Conservation (phyloP, 2,329 filamentous ascomycete genomes). For the Thermoascus crustaceus region DNA sequence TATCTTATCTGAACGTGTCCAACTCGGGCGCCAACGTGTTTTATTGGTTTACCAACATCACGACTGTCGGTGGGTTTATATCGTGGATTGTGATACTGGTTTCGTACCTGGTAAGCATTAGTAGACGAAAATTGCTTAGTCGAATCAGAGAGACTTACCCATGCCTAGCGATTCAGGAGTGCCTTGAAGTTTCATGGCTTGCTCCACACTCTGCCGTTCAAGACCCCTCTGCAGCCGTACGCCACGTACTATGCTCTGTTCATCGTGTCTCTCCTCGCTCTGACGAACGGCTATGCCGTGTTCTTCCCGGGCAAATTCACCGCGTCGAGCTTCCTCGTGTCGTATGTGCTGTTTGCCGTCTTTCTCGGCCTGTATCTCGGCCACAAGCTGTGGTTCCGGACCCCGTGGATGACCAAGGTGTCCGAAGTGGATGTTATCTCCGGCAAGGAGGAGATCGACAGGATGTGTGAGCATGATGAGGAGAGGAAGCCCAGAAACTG, state of each 20-base stretch:
- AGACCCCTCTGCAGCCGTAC: conserved; percentile 45
- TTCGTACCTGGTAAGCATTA: conserved; percentile 41
- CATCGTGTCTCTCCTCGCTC: conserved; percentile 41
- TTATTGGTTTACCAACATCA: conserved; percentile 35
- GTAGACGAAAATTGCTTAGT: too few relatives aligned
- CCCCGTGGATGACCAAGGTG: conserved; percentile 23
- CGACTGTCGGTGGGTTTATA: conserved; percentile 30
- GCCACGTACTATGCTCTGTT: conserved; percentile 43
- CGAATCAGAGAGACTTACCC: too few relatives aligned
- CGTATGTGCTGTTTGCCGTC: conserved; percentile 48
- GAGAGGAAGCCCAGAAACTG: conserved; percentile 34
- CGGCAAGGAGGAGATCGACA: conserved; percentile 35
- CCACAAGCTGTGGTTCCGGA: conserved; percentile 27
- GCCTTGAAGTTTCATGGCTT: conserved; percentile 43
- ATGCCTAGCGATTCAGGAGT: conserved; percentile 47
- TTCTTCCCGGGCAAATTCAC: conserved; percentile 43
- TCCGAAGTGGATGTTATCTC: conserved; percentile 38
- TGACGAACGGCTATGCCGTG: conserved; percentile 51
- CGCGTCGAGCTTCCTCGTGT: conserved; percentile 43
- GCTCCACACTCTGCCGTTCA: conserved; percentile 42
- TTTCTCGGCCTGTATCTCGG: conserved; percentile 36
- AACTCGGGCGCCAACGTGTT: conserved; percentile 30
- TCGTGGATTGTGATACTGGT: conserved; percentile 35
- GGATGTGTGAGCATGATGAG: conserved; percentile 34
- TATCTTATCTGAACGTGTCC: conserved; percentile 30